Percentiles rank a stretch among this genome's conserved stretches.
Evolutionary conservation across 2,329 filamentous ascomycete species (phyloP).

Genomic region (Venturia pyrina): DNA sequence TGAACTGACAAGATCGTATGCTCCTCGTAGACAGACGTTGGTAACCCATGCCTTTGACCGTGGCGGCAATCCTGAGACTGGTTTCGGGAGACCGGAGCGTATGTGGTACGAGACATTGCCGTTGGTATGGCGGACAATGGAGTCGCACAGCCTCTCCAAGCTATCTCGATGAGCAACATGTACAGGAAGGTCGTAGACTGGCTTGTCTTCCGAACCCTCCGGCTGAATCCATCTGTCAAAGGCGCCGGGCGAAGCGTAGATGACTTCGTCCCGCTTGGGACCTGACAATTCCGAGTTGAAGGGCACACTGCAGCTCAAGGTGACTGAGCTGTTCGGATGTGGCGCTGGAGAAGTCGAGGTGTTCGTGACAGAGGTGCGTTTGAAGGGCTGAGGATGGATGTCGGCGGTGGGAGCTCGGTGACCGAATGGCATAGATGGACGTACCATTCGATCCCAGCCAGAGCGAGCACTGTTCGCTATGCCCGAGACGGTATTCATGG

Average conservation of each 20-base stretch:
- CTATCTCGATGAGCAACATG: constrained; percentile 78
- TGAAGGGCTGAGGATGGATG: constrained; percentile 34
- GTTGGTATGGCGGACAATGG: constrained; percentile 58
- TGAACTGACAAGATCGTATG: constrained; percentile 74
- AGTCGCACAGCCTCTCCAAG: constrained; percentile 68
- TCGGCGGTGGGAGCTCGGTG: constrained; percentile 34
- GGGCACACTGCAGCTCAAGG: constrained; percentile 94
- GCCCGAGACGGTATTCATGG: constrained; percentile 1
- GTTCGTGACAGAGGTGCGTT: constrained; percentile 41
- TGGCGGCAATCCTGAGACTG: constrained; percentile 41
- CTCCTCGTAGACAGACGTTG: constrained; percentile 81
- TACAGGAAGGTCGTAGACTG: constrained; percentile 71
- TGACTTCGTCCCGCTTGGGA: constrained; percentile 86
- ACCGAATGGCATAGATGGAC: constrained; percentile 50
- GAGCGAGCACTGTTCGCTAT: constrained; percentile 56
- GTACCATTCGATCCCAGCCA: constrained; percentile 57
- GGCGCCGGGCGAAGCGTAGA: constrained; percentile 82
- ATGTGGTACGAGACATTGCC: constrained; percentile 71
- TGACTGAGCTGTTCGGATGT: constrained; percentile 67
- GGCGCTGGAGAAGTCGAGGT: constrained; percentile 37
- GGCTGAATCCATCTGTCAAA: constrained; percentile 90
- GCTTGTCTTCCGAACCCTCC: constrained; percentile 46
- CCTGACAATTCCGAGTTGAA: constrained; percentile 88
- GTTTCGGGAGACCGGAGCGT: constrained; percentile 67
- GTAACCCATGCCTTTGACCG: constrained; percentile 48